Evolutionary conservation across 176 grass and related monocot species (phyloP).

Genomic region (Pontederia crassipes): DNA sequence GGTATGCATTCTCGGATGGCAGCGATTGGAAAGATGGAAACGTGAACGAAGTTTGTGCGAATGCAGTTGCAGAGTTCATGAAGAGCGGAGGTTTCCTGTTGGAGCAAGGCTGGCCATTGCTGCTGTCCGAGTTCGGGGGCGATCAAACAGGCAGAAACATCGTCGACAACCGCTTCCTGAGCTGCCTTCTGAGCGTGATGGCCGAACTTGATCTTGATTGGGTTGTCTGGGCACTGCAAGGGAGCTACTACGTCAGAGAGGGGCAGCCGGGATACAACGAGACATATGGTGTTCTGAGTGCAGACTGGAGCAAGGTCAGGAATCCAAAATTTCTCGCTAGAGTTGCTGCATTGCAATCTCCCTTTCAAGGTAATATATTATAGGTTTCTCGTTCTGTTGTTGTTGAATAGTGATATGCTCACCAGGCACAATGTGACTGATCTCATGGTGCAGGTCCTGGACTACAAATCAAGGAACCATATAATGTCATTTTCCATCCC

Average conservation of each 20-base stretch:
- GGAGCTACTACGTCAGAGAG: slow-evolving; percentile 70
- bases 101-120: slow-evolving; percentile 61
- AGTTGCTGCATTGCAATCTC: slow-evolving; percentile 50
- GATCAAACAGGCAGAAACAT: slow-evolving; percentile 59
- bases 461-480: slow-evolving; percentile 41
- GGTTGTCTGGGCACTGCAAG: slow-evolving; percentile 76
- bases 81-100: slow-evolving; percentile 59
- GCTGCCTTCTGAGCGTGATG: slow-evolving; percentile 59
- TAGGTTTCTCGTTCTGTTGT: background rate
- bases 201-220: slow-evolving; percentile 82
- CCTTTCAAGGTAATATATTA: slow-evolving; percentile 48
- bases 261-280: slow-evolving; percentile 60
- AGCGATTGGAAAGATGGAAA: slow-evolving; percentile 52
- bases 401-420: too few species aligned
- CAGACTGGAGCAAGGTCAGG: slow-evolving; percentile 66
- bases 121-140: slow-evolving; percentile 81
- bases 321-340: slow-evolving; percentile 54
- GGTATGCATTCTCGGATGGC: slow-evolving; percentile 79
- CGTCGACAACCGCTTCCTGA: slow-evolving; percentile 67
- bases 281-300: slow-evolving; percentile 63
- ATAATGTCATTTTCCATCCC: slow-evolving; percentile 63
- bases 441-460: slow-evolving; percentile 41
- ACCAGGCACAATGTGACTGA: too few species aligned
- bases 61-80: slow-evolving; percentile 27
- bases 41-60: slow-evolving; percentile 54